Evolutionary conservation across 768 basidiomycete genomes (phyloP), one percentile per base, ranked within the genome.

Genomic region (Pleurotus giganteus): DNA sequence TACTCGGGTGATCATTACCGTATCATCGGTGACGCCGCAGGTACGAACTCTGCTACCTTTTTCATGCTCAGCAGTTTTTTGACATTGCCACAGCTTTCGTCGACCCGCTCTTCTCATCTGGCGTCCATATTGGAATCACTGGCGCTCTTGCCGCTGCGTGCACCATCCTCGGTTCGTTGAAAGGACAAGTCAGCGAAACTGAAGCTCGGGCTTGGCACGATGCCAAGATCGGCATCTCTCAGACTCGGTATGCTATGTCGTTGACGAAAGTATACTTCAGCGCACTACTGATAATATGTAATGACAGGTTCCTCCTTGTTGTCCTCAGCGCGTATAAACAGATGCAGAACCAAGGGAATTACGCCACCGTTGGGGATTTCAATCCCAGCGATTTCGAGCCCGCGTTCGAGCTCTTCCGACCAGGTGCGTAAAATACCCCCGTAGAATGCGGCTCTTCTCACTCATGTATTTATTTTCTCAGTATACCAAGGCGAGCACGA

Each of bases 241-340:
- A 65, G 51, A 66, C 63, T 17, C 58, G 66, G 63, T 60, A 50
- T 27, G 55, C 6, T 27, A 26, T n/a, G 26, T 21, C n/a, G 31
- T 52, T 32, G 21, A 6, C 37, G 2, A 36, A 8, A 41, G 19
- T 21, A 24, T 32, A 24, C 50, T 19, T 52, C 26, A 15, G 6
- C 11, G 12, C 2, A 12, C n/a, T n/a, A 11, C 47, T 41, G 9
- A 12, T 11, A 56, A 49, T 11, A 28, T 26, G 28, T 13, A 24
- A 24, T 24, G n/a, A 31, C n/a, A 73, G 71, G 42, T 74, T 76
- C 61, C 59, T 73, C 7, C 60, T 76, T 13, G 72, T 75, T 41
- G 71, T 71, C 2, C 62, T 75, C 39, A 73, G 73, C 55, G 71
- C 72, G 50, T 74, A 75, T 61, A 72, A 71, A 62, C 74, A 74